A percentile compares a stretch with the other conserved stretches of the same genome.
phyloP scores from a whole-genome alignment of 164 flowering plant species.

The Magnolia kwangsiensis region DNA sequence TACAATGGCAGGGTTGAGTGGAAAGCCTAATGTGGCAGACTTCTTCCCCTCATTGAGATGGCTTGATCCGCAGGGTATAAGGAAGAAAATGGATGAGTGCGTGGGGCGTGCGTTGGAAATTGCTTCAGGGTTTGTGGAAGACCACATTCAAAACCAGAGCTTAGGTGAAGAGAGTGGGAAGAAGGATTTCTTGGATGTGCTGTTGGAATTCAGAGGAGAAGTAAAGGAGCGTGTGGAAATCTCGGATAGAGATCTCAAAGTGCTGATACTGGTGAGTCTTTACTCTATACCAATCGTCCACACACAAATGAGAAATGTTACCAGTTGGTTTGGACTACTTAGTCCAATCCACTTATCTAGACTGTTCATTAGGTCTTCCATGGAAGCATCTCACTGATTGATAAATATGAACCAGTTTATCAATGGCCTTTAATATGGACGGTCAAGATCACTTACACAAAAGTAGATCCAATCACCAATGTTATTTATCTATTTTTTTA shows the following conservation, averaged over 20 bases:
- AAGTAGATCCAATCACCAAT: no score
- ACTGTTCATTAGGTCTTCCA: no score
- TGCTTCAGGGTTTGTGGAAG: constrained; percentile 14
- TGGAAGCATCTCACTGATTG: no score
- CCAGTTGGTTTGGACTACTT: not conserved
- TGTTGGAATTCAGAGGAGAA: constrained; percentile 14
- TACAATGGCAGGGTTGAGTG: constrained; percentile 11
- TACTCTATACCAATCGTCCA: not conserved
- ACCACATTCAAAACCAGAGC: constrained; percentile 1
- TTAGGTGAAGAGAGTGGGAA: not conserved
- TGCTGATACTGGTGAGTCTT: constrained; percentile 13
- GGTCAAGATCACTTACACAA: no score
- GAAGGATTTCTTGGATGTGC: constrained; percentile 17
- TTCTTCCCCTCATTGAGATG: constrained; percentile 21
- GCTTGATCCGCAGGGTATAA: constrained; percentile 25
- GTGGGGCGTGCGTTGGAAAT: constrained; percentile 13
- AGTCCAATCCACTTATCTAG: no score
- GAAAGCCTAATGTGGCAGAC: constrained; percentile 24
- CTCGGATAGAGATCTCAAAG: constrained; percentile 3
- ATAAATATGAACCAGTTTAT: no score
- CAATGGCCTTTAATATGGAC: no score
- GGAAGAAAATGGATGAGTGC: constrained; percentile 8
- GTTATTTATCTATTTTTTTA: no score
- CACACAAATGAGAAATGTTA: not conserved
- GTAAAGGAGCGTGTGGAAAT: constrained; percentile 8